Evolutionary conservation across 2,329 filamentous ascomycete species (phyloP), one percentile per base, ranked within the genome.

Genomic region (Fusarium kyushuense): DNA sequence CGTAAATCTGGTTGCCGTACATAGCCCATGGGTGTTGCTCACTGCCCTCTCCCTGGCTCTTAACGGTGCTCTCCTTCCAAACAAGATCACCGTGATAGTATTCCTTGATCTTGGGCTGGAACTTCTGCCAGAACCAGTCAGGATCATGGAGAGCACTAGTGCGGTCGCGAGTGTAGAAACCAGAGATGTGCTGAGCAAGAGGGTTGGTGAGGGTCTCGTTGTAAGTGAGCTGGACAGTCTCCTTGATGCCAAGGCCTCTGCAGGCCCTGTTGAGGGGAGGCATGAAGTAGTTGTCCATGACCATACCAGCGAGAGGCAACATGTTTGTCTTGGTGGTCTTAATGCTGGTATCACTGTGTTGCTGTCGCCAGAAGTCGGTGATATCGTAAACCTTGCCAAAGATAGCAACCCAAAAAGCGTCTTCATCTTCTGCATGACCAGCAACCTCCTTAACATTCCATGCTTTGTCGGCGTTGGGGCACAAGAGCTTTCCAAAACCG

Each of bases 381-480:
- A 99, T 88, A 74, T 99, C 96, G 80, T 98, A 99, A 32, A 98
- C 95, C 41, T 89, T 89, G 65, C 96, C 96, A 58, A 90, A 91
- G 70, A 96, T 89, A 72, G 92, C 93, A 73, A 98, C 95, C 82
- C 86, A 99, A 77, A 90, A 97, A 75, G 97, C 92, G 57, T 89
- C 84, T 9, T 85, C 81, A n/a, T 88, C 91, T 70, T 87, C 84
- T 97, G 95, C 36, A 81, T 86, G 16, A 80, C 73, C 9, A 97
- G 89, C 74, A 8, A 99, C 88, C 76, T 99, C 87, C 13, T 84
- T 84, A 6, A 81, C 76, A 54, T 88, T 89, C 94, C 94, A 99
- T 4, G 89, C 96, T 77, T 97, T 97, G 82, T 97, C 88, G 68
- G 88, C 92, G 76, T 97, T 94, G 16, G 96, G 96, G 76, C 96